These are phyloP conservation scores for Penicillium ochrochloron DNA, from an alignment of 495 filamentous ascomycete genomes.

Conservation along the genomic window DNA sequence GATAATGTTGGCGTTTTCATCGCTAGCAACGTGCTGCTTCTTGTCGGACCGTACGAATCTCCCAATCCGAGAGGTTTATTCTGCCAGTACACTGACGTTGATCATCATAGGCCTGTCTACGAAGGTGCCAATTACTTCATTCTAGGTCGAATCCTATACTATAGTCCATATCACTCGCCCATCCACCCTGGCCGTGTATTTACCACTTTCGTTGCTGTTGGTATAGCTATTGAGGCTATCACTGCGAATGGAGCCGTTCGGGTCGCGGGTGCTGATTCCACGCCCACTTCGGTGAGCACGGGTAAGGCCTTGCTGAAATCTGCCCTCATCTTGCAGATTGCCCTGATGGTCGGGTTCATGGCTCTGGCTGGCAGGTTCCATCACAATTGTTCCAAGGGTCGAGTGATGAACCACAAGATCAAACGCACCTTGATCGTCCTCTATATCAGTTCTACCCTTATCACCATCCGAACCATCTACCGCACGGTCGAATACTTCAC, in stretches of 20 bases:
- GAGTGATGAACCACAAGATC: constrained; percentile 60
- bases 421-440: constrained; percentile 61
- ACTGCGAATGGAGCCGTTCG: constrained; percentile 70
- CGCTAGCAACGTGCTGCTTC: constrained; percentile 61
- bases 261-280: constrained; percentile 53
- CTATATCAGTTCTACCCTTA: constrained; percentile 63
- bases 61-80: neutral
- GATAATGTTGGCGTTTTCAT: constrained; percentile 61
- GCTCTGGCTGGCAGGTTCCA: constrained; percentile 64
- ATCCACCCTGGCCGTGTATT: constrained; percentile 79
- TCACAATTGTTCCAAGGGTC: constrained; percentile 55
- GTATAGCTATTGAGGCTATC: constrained; percentile 64
- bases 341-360: constrained; percentile 65
- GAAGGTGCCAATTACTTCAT: constrained; percentile 77
- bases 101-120: constrained; percentile 63
- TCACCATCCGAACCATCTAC: constrained; percentile 67
- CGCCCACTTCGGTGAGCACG: constrained; percentile 47
- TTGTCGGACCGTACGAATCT: constrained; percentile 64
- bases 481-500: constrained; percentile 67
- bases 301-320: constrained; percentile 68
- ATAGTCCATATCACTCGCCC: constrained; percentile 76
- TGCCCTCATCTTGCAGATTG: constrained; percentile 68
- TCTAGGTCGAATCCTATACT: constrained; percentile 77
- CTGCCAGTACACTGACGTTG: constrained; percentile 3
- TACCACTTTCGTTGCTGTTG: constrained; percentile 73